A percentile compares a stretch with the other conserved stretches of the same genome.
Evolutionary conservation across 2,329 filamentous ascomycete species (phyloP).

Genomic region (Mollisia scopiformis): DNA sequence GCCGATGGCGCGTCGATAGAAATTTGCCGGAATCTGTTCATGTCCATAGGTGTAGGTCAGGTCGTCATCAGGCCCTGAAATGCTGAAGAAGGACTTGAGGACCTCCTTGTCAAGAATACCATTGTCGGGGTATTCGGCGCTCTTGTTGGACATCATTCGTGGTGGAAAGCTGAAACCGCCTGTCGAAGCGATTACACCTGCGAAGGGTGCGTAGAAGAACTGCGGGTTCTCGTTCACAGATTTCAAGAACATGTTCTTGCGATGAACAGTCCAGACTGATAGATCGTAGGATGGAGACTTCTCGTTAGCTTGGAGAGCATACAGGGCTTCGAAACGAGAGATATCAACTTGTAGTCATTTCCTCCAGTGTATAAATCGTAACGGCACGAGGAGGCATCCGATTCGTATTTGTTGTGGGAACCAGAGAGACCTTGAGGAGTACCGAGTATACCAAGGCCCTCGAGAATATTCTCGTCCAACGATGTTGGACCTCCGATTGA

Average conservation of each 20-base stretch:
- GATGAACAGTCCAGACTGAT: too few relatives aligned
- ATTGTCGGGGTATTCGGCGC: neutral
- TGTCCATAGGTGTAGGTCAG: conserved; percentile 13
- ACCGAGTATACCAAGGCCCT: neutral
- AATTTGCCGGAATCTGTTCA: conserved; percentile 23
- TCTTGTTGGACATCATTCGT: too few relatives aligned
- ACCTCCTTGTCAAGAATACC: conserved; percentile 33
- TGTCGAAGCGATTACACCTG: too few relatives aligned
- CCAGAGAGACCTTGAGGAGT: neutral
- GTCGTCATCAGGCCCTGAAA: conserved; percentile 21
- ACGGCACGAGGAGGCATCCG: conserved; percentile 2
- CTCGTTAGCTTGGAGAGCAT: too few relatives aligned
- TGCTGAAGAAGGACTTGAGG: conserved; percentile 33
- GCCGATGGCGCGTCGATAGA: conserved; percentile 17
- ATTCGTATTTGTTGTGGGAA: conserved; percentile 1
- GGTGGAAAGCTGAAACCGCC: too few relatives aligned
- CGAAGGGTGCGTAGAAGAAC: too few relatives aligned
- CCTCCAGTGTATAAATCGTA: too few relatives aligned
- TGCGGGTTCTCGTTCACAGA: too few relatives aligned
- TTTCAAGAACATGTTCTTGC: too few relatives aligned
- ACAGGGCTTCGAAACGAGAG: too few relatives aligned
- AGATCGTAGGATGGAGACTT: too few relatives aligned
- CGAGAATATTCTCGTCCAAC: neutral
- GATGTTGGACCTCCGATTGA: neutral
- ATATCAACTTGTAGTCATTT: too few relatives aligned